Evolutionary conservation across 768 basidiomycete genomes (phyloP).

Genomic region (Mycena sanguinolenta): DNA sequence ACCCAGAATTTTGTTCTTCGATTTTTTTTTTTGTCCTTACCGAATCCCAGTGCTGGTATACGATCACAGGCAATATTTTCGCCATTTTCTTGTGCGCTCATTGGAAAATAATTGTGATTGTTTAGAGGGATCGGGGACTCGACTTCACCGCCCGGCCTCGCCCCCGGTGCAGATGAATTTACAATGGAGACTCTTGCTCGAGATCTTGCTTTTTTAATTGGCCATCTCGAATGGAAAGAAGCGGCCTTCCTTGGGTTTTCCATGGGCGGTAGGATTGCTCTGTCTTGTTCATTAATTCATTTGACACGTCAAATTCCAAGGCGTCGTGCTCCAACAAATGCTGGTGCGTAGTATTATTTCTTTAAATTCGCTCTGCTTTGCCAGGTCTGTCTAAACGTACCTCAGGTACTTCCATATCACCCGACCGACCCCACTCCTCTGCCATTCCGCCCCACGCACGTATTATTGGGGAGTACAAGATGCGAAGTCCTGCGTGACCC

Average conservation of each 20-base stretch:
- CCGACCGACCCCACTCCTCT: constrained; percentile 35
- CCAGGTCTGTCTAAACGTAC: background rate
- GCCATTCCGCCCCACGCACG: constrained; percentile 44
- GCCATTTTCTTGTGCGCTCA: background rate
- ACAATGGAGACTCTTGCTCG: constrained; percentile 45
- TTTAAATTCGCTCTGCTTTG: background rate
- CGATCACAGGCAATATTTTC: constrained; percentile 36
- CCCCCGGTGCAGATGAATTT: constrained; percentile 38
- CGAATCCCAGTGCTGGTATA: constrained; percentile 41
- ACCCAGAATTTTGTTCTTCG: background rate
- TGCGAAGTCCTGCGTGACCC: constrained; percentile 34
- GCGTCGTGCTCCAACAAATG: constrained; percentile 43
- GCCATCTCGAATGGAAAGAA: constrained; percentile 42
- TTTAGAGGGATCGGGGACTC: constrained; percentile 46
- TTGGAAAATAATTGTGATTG: constrained; percentile 5
- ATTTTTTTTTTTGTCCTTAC: background rate
- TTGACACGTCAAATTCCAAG: constrained; percentile 34
- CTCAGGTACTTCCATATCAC: constrained; percentile 41
- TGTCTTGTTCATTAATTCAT: background rate
- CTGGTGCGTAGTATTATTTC: constrained; percentile 17
- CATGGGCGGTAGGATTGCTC: constrained; percentile 43
- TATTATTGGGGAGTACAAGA: constrained; percentile 38
- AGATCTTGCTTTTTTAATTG: constrained; percentile 43
- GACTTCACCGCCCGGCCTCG: constrained; percentile 22
- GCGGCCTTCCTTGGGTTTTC: constrained; percentile 46